Conservation (phyloP, 176 grass and related monocot species). For the Eremochloa ophiuroides region DNA sequence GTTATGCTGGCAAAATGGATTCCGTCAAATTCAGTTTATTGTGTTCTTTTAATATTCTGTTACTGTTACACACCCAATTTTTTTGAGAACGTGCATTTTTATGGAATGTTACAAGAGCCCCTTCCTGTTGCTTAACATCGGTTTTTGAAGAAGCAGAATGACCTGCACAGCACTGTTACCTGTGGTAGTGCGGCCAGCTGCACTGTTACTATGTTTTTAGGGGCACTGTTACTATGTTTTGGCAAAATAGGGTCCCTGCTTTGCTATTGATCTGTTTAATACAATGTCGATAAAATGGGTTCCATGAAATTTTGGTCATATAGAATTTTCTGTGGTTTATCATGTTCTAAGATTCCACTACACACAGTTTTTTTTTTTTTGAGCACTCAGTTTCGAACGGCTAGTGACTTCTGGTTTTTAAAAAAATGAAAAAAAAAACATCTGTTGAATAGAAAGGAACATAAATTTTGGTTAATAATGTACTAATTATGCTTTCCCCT, state of each 20-base stretch:
- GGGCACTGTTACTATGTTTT: neutral
- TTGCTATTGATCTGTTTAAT: neutral
- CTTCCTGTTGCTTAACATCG: neutral
- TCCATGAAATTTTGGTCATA: neutral
- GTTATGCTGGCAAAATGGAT: neutral
- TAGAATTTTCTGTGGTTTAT: neutral
- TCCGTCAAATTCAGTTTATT: neutral
- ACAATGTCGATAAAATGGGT: neutral
- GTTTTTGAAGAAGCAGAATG: neutral
- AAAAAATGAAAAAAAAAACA: neutral
- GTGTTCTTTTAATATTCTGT: neutral
- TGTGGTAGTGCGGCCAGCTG: no score
- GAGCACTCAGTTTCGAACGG: neutral
- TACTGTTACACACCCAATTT: fast-evolving
- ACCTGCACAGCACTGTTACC: no score
- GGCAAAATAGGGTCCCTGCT: no score
- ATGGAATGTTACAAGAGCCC: neutral
- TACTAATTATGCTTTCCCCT: neutral
- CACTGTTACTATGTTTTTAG: no score
- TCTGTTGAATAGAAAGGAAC: neutral
- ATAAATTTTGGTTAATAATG: neutral
- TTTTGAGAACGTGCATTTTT: neutral
- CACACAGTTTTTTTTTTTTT: neutral
- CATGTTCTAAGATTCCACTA: neutral
- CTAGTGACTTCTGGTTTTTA: neutral